Evolutionary conservation across 176 grass and related monocot species (phyloP).

Genomic region (Raddia guianensis): DNA sequence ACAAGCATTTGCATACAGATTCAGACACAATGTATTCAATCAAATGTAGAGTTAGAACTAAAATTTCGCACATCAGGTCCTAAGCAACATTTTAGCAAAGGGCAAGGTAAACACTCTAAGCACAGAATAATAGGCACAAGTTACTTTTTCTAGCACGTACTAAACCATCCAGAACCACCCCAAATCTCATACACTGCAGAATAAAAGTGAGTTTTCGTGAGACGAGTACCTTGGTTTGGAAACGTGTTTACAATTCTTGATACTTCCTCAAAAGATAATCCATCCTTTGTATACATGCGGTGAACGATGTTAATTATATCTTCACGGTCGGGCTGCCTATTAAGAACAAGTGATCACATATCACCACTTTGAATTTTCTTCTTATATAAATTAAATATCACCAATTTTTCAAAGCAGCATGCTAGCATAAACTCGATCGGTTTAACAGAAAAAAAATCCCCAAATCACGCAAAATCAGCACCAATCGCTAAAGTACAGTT

Average conservation of each 20-base stretch:
- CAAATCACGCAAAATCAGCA: not conserved
- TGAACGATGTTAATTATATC: slow-evolving; percentile 94
- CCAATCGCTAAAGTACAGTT: not conserved
- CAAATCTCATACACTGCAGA: not conserved
- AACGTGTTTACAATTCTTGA: slow-evolving; percentile 71
- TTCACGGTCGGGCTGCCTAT: slow-evolving; percentile 86
- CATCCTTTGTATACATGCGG: slow-evolving; percentile 87
- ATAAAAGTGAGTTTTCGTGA: not conserved
- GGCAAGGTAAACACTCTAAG: not conserved
- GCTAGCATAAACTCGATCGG: not conserved
- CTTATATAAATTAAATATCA: not conserved
- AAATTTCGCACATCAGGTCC: not conserved
- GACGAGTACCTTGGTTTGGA: slow-evolving; percentile 81
- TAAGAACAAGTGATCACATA: slow-evolving; percentile 19
- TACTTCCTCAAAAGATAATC: slow-evolving; percentile 70
- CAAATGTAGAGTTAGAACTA: slow-evolving; percentile 11
- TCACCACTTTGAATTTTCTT: not conserved
- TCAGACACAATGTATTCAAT: not conserved
- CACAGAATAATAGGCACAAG: not conserved
- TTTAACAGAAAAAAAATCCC: not conserved
- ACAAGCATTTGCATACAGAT: not conserved
- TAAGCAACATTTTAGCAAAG: not conserved
- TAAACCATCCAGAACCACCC: not conserved
- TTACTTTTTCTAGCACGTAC: not conserved
- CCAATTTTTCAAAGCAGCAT: slow-evolving; percentile 8